Evolutionary conservation across 805 yeast species (phyloP).

Genomic region (Candida parachauliodes): DNA sequence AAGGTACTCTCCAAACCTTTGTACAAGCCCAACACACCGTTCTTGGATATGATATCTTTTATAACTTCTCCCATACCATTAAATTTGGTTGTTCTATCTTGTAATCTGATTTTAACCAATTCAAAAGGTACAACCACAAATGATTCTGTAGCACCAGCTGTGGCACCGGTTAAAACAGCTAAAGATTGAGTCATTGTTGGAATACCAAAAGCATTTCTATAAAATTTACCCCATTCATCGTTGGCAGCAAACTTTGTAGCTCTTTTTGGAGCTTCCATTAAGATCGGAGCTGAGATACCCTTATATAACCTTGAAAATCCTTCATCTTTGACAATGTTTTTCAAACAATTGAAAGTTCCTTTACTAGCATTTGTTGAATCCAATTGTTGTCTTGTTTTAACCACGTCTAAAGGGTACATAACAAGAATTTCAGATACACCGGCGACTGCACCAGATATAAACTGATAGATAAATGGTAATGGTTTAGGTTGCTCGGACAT

Average conservation of each 20-base stretch:
- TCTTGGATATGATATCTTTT: slow-evolving; percentile 60
- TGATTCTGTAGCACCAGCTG: slow-evolving; percentile 97
- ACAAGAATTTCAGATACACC: slow-evolving; percentile 94
- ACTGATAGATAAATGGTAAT: slow-evolving; percentile 88
- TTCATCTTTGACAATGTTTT: slow-evolving; percentile 80
- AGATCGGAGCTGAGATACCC: slow-evolving; percentile 93
- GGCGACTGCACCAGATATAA: slow-evolving; percentile 89
- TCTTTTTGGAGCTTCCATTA: slow-evolving; percentile 99
- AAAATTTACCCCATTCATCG: slow-evolving; percentile 91
- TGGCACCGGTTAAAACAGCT: slow-evolving; percentile 91
- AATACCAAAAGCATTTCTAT: slow-evolving; percentile 67
- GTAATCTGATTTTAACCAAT: slow-evolving; percentile 89
- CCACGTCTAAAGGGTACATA: slow-evolving; percentile 96
- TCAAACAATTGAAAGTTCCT: slow-evolving; percentile 81
- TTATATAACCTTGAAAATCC: slow-evolving; percentile 82
- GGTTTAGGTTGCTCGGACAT: slow-evolving; percentile 21
- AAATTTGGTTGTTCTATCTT: slow-evolving; percentile 79
- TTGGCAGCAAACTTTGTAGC: slow-evolving; percentile 98
- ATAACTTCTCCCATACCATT: slow-evolving; percentile 83
- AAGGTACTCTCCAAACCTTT: slow-evolving; percentile 95
- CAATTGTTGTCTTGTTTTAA: slow-evolving; percentile 92
- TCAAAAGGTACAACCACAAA: slow-evolving; percentile 98
- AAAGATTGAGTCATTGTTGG: slow-evolving; percentile 71
- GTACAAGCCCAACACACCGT: slow-evolving; percentile 82
- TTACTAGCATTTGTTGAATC: slow-evolving; percentile 60